phyloP scores from a whole-genome alignment of 768 basidiomycete genomes.

The Lanmaoa rubissima region DNA sequence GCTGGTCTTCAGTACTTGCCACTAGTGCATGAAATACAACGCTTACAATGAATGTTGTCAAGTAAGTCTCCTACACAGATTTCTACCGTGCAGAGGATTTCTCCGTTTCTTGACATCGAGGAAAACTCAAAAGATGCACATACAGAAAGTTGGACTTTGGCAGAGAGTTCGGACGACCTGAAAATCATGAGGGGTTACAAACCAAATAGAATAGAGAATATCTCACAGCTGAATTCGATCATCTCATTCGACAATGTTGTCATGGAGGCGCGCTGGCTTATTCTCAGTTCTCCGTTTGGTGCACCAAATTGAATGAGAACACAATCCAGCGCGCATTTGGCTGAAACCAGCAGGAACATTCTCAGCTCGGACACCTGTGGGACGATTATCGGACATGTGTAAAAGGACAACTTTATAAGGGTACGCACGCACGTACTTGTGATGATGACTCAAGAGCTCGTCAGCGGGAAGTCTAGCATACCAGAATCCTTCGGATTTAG shows the following conservation, averaged over 20 bases:
- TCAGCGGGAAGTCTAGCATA: not conserved
- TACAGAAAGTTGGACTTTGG: too few relatives aligned
- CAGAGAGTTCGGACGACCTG: too few relatives aligned
- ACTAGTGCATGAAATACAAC: not conserved
- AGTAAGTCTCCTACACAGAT: not conserved
- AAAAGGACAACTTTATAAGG: not conserved
- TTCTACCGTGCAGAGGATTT: not conserved
- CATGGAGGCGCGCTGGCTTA: too few relatives aligned
- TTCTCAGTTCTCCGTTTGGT: too few relatives aligned
- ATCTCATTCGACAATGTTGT: too few relatives aligned
- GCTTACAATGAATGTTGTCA: not conserved
- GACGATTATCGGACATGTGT: not conserved
- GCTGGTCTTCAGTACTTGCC: not conserved
- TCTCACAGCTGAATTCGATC: too few relatives aligned
- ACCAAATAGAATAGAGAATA: too few relatives aligned
- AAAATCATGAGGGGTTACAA: too few relatives aligned
- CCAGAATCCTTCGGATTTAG: not conserved
- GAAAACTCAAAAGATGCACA: too few relatives aligned
- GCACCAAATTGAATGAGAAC: too few relatives aligned
- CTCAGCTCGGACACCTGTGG: constrained; percentile 9
- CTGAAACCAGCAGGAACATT: constrained; percentile 1
- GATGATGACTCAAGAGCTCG: not conserved
- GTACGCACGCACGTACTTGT: not conserved
- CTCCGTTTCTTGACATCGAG: not conserved
- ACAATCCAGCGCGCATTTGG: not conserved